phyloP scores from a whole-genome alignment of 2,329 filamentous ascomycete genomes.

The Alternaria gaisen region DNA sequence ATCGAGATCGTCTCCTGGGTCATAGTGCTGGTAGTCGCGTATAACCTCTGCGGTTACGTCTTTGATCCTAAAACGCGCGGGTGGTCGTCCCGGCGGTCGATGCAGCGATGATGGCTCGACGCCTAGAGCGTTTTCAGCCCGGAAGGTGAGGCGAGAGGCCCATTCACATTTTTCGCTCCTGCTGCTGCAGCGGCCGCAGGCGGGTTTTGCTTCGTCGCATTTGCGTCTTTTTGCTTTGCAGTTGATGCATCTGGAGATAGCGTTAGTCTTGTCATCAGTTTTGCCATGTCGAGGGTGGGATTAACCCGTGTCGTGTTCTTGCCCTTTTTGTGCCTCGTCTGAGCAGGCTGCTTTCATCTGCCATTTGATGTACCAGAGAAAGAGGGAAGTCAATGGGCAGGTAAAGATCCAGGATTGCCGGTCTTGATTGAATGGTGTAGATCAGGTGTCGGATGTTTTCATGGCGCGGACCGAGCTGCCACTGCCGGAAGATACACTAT shows the following conservation, averaged over 20 bases:
- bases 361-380: neutral
- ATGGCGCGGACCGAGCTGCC: neutral
- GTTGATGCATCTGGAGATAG: slow-evolving; percentile 16
- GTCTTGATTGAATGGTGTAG: neutral
- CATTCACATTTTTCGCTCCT: slow-evolving; percentile 26
- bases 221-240: slow-evolving; percentile 28
- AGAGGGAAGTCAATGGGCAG: neutral
- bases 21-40: slow-evolving; percentile 16
- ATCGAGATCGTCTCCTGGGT: neutral
- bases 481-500: neutral
- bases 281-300: neutral
- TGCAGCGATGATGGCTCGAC: slow-evolving; percentile 14
- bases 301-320: slow-evolving; percentile 16
- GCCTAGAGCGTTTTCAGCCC: slow-evolving; percentile 18
- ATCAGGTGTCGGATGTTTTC: neutral
- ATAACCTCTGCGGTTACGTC: slow-evolving; percentile 22
- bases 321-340: slow-evolving; percentile 10
- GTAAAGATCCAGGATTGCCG: neutral
- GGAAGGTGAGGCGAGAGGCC: slow-evolving; percentile 28
- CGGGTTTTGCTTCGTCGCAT: slow-evolving; percentile 30
- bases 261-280: neutral
- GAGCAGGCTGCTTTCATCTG: neutral
- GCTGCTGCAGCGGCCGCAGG: slow-evolving; percentile 25
- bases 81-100: slow-evolving; percentile 6
- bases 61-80: slow-evolving; percentile 16